These are phyloP conservation scores for Breynia disticha DNA, from an alignment of 441 rosid species.

Conservation along the genomic window DNA sequence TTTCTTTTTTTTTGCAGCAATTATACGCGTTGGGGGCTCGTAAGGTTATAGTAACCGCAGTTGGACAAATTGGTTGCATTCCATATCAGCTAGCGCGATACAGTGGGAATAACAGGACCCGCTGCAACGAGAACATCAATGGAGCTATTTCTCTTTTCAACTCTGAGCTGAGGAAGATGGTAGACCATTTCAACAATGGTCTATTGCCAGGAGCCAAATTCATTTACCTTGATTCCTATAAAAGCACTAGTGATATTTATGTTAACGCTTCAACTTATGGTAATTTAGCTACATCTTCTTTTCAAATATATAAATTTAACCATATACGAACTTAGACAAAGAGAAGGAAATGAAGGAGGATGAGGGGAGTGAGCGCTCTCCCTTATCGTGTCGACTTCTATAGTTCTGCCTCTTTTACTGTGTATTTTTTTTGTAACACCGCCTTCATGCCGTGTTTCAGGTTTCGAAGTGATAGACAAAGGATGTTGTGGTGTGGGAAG, in stretches of 20 bases:
- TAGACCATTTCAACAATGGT: conserved; percentile 51
- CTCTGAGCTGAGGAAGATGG: conserved; percentile 45
- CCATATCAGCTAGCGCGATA: conserved; percentile 77
- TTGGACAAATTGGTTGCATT: conserved; percentile 89
- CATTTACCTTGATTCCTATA: conserved; percentile 59
- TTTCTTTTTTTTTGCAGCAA: conserved; percentile 29
- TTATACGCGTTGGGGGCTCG: conserved; percentile 56
- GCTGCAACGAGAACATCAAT: conserved; percentile 74
- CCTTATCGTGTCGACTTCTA: no score
- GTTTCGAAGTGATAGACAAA: conserved; percentile 67
- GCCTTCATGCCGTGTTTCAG: no score
- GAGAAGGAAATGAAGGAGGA: no score
- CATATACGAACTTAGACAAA: no score
- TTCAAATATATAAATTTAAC: background rate
- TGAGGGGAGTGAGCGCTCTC: no score
- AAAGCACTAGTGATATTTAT: conserved; percentile 44
- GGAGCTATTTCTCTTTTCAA: conserved; percentile 53
- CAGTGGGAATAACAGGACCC: conserved; percentile 35
- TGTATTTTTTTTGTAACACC: no score
- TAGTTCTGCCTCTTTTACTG: no score
- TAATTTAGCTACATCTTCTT: conserved; percentile 12
- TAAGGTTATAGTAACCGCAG: conserved; percentile 62
- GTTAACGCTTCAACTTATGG: conserved; percentile 39
- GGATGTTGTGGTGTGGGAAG: conserved; percentile 93
- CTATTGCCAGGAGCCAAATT: conserved; percentile 63